These are phyloP conservation scores for Oryza longistaminata DNA, from an alignment of 176 grass and related monocot genomes.

Conservation along the genomic window DNA sequence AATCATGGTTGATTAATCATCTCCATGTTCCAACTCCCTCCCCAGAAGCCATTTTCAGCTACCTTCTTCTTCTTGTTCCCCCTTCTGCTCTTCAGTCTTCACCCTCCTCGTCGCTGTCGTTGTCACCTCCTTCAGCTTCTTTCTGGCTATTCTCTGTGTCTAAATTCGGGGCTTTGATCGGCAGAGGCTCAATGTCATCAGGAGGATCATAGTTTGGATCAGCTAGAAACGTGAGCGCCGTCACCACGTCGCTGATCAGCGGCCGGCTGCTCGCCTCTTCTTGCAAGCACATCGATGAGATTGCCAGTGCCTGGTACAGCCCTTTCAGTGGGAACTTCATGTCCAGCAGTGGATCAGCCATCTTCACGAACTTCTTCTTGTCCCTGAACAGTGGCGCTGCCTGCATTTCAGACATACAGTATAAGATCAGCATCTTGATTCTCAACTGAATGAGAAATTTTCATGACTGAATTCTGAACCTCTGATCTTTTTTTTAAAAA, in stretches of 20 bases:
- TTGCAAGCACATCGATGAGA: constrained; percentile 91
- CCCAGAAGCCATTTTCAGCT: constrained; percentile 14
- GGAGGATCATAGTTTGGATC: constrained; percentile 63
- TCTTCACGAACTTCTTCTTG: constrained; percentile 65
- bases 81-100: neutral
- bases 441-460: neutral
- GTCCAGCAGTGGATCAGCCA: constrained; percentile 75
- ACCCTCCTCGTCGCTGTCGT: neutral
- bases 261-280: constrained; percentile 76
- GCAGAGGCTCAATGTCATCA: constrained; percentile 52
- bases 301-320: constrained; percentile 80
- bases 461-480: neutral
- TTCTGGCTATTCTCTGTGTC: constrained; percentile 18
- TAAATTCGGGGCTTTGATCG: constrained; percentile 37
- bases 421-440: constrained; percentile 29
- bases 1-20: constrained; percentile 28
- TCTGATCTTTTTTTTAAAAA: no score
- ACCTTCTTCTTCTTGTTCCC: neutral
- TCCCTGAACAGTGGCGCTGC: constrained; percentile 80
- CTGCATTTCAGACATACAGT: constrained; percentile 38
- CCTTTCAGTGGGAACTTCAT: constrained; percentile 70
- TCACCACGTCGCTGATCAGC: constrained; percentile 81
- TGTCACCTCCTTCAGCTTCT: constrained; percentile 20
- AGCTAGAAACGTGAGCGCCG: constrained; percentile 62
- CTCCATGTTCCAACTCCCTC: neutral